A percentile compares a stretch with the other conserved stretches of the same genome.
These are phyloP conservation scores for Closterium sp. DNA, from an alignment of 139 green algal genomes.

Conservation along the genomic window DNA sequence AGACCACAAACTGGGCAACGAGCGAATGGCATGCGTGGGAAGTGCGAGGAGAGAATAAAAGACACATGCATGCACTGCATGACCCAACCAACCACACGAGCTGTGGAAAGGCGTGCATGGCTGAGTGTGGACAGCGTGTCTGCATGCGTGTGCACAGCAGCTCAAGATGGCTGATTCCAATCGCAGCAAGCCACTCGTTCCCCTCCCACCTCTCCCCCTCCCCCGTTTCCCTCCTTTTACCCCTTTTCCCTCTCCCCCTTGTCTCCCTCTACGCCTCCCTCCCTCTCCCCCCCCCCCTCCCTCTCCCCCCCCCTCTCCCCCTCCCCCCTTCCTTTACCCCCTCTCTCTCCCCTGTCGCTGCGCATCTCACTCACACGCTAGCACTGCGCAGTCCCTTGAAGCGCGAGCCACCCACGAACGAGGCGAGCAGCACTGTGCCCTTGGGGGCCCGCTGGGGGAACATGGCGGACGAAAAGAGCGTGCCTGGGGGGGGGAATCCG, in stretches of 20 bases:
- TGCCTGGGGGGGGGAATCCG: conserved; percentile 19
- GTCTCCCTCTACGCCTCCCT: background rate
- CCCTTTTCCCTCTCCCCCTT: too few relatives aligned
- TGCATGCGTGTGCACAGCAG: too few relatives aligned
- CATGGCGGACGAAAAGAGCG: conserved; percentile 51
- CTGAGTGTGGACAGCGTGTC: background rate
- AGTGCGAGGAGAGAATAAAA: too few relatives aligned
- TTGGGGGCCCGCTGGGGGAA: conserved; percentile 44
- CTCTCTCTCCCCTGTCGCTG: background rate
- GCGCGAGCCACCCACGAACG: conserved; percentile 39
- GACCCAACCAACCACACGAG: too few relatives aligned
- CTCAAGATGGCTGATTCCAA: too few relatives aligned
- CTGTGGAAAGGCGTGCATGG: background rate
- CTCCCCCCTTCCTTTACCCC: too few relatives aligned
- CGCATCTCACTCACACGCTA: background rate
- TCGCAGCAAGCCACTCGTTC: background rate
- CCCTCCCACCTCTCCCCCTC: too few relatives aligned
- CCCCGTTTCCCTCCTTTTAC: too few relatives aligned
- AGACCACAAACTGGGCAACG: too few relatives aligned
- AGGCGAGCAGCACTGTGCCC: conserved; percentile 36
- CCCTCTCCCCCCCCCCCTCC: background rate
- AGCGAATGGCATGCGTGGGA: too few relatives aligned
- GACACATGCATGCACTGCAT: too few relatives aligned
- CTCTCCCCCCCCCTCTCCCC: too few relatives aligned
- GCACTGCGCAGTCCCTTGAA: background rate